Evolutionary conservation across 495 filamentous ascomycete genomes (phyloP).

Genomic region (Haplographium delicatum): DNA sequence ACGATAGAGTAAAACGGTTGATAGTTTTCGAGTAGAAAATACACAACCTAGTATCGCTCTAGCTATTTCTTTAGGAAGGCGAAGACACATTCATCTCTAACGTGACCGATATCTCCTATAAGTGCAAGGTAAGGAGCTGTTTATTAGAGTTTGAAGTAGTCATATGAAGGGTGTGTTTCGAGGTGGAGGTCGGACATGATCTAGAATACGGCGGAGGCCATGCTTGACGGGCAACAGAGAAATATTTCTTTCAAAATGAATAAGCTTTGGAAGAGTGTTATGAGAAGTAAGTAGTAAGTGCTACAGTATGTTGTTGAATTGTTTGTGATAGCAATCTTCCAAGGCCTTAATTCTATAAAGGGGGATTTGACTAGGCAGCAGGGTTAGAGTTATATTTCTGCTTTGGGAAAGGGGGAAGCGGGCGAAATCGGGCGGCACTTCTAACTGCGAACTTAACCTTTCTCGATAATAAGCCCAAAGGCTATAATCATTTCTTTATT

Average conservation of each 20-base stretch:
- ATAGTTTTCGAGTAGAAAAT: conserved; percentile 53
- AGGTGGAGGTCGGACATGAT: conserved; percentile 11
- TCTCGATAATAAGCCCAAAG: not conserved
- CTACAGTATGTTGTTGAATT: not conserved
- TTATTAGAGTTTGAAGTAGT: conserved; percentile 7
- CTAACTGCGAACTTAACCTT: not conserved
- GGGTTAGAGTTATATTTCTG: not conserved
- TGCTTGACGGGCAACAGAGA: conserved; percentile 1
- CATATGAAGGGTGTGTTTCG: not conserved
- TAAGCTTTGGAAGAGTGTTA: not conserved
- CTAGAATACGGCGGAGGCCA: conserved; percentile 3
- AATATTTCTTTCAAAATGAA: conserved; percentile 3
- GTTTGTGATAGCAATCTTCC: not conserved
- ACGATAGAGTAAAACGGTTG: conserved; percentile 42
- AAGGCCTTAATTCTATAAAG: not conserved
- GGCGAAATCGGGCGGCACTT: not conserved
- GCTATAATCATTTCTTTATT: not conserved
- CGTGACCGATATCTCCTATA: conserved; percentile 52
- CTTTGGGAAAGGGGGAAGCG: not conserved
- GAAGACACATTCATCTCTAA: conserved; percentile 35
- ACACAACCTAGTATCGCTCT: conserved; percentile 38
- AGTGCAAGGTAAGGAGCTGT: conserved; percentile 40
- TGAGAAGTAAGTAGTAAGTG: conserved; percentile 1
- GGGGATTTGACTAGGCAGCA: too few species aligned
- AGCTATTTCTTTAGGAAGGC: conserved; percentile 43